A percentile compares a stretch with the other conserved stretches of the same genome.
Evolutionary conservation across 164 flowering plant genomes (phyloP).

Genomic region (Dillenia turbinata): DNA sequence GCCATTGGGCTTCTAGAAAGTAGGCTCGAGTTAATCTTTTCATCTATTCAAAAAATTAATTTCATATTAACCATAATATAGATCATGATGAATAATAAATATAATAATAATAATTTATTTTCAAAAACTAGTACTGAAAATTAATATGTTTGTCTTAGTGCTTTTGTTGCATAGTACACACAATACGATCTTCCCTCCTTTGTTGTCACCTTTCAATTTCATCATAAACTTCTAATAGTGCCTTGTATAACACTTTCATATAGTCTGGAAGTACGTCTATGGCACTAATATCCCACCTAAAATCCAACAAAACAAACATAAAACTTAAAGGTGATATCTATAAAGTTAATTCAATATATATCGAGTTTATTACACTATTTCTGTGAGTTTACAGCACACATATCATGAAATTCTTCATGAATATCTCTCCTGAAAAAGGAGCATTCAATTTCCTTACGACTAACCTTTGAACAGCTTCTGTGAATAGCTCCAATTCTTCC

Average conservation of each 20-base stretch:
- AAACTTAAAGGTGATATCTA: too few relatives aligned
- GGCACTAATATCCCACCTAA: conserved; percentile 35
- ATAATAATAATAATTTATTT: too few relatives aligned
- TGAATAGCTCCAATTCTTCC: conserved; percentile 22
- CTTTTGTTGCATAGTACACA: conserved; percentile 20
- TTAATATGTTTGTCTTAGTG: conserved; percentile 12
- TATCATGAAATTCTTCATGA: neutral
- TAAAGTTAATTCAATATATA: too few relatives aligned
- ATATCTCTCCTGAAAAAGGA: too few relatives aligned
- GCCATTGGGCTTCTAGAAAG: conserved; percentile 34
- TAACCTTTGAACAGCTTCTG: conserved; percentile 25
- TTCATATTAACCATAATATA: neutral
- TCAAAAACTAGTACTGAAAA: neutral
- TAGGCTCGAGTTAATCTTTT: conserved; percentile 20
- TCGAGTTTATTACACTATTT: too few relatives aligned
- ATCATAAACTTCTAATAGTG: conserved; percentile 17
- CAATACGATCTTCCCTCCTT: conserved; percentile 24
- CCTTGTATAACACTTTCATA: conserved; percentile 26
- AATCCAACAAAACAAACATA: neutral
- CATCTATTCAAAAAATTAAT: conserved; percentile 14
- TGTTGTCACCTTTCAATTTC: conserved; percentile 26
- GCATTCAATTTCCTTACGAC: too few relatives aligned
- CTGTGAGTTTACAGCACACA: too few relatives aligned
- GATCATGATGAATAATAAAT: neutral
- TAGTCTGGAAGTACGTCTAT: conserved; percentile 35